phyloP scores from a whole-genome alignment of 2,329 filamentous ascomycete genomes.

The Lachnellula arida region DNA sequence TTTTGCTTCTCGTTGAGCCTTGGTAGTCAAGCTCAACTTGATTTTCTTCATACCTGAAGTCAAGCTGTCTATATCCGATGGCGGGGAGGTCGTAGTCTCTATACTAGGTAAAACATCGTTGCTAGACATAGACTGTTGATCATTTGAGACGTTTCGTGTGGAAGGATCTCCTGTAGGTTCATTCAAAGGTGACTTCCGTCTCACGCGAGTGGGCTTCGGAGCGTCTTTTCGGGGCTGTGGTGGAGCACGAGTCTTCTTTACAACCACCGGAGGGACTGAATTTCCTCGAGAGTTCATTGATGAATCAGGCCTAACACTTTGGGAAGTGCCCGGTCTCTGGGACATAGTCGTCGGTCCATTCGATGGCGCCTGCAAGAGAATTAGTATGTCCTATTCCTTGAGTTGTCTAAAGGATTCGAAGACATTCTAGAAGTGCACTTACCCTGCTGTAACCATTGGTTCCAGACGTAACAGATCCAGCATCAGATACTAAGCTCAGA shows the following conservation, averaged over 20 bases:
- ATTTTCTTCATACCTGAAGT: conserved; percentile 58
- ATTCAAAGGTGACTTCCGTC: conserved; percentile 26
- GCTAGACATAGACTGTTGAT: background rate
- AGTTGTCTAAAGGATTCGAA: no score
- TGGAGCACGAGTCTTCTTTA: conserved; percentile 57
- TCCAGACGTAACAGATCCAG: conserved; percentile 30
- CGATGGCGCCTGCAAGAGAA: conserved; percentile 22
- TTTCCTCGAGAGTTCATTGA: conserved; percentile 39
- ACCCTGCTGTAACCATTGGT: conserved; percentile 16
- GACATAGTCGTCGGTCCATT: conserved; percentile 16
- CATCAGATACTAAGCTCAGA: conserved; percentile 41
- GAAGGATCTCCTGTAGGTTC: background rate
- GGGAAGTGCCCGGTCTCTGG: conserved; percentile 38
- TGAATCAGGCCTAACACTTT: conserved; percentile 39
- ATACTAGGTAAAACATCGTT: conserved; percentile 7
- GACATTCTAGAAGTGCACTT: background rate
- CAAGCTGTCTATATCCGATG: conserved; percentile 47
- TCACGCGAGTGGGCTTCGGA: conserved; percentile 29
- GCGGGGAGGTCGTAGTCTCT: conserved; percentile 4
- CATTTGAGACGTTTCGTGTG: background rate
- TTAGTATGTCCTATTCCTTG: background rate
- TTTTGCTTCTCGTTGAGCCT: conserved; percentile 52
- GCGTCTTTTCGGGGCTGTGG: conserved; percentile 38
- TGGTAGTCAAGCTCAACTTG: conserved; percentile 54
- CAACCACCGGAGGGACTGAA: conserved; percentile 37